Evolutionary conservation across 1,284 basidiomycete species (phyloP), one percentile per base, ranked within the genome.

Genomic region (Boletus mariae): DNA sequence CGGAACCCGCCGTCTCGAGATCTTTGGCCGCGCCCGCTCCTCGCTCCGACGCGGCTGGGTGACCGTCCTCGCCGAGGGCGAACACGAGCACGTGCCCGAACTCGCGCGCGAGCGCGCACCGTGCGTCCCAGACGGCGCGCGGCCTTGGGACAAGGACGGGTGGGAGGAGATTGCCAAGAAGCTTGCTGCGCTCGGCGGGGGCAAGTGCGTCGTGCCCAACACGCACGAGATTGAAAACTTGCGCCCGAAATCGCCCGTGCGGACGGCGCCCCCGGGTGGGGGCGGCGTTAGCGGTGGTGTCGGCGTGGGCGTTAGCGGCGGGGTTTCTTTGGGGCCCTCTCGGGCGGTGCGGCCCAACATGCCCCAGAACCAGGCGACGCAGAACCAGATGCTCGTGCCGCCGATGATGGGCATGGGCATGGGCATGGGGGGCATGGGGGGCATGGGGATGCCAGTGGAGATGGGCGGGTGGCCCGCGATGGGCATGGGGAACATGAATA

Each of bases 41-140:
- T 85, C 84, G 1, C 73, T 94, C 2, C 83, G 95, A 0, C 83
- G 85, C 13, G 96, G 97, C 1, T 99, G 96, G 96, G 87, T 99
- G 8, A 94, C 94, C 7, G 84, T 90, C 1, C 82, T 93, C 20
- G 76, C 78, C 0, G 80, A 83, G n/a, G 80, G 81, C 4, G 83
- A 84, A 62, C 78, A 82, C 58, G 75, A 76, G 26, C 76, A 69
- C 42, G 67, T 82, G n/a, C 73, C 71, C 32, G 71, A 66, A 28
- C 45, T 62, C 59, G 50, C 63, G 49, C 54, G 66, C 65, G 71
- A 78, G 8, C 71, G 75, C 44, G 74, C 71, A 4, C 67, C 73
- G 25, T 76, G 80, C 48, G 74, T 71, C 23, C 58, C 75, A 23
- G 76, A 77, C 26, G 68, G 72, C 6, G 74, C 71, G 26, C 73